Evolutionary conservation across 768 basidiomycete genomes (phyloP), one percentile per base, ranked within the genome.

Genomic region (Harrya chromipes): DNA sequence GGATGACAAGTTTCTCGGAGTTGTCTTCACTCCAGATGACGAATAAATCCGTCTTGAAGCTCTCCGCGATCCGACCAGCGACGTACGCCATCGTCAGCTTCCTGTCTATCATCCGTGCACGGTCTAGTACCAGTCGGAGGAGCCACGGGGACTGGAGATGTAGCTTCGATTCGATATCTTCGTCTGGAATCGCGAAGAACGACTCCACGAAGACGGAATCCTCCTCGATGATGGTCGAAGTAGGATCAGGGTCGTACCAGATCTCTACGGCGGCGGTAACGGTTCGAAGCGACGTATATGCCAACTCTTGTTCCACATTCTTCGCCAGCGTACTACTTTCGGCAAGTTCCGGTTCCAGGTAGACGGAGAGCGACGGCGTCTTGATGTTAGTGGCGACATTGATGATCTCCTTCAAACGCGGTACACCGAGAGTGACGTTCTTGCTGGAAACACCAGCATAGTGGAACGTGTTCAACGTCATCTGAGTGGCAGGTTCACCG

Each of bases 361-460:
- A 95, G 38, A 99, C 92, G 21, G 85, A 87, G n/a, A 97, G 78
- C 0, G 93, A 95, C 0, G 97, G 97, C 0, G 97, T 99, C 73
- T 97, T 97, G 80, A 98, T 97, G 66, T 98, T 94, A 17, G 87
- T 90, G 0, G 97, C 97, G 51, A 98, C 94, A 63, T 99, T 99
- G 74, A 99, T 98, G 59, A 98, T 97, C 71, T 98, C 97, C 74
- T 98, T 98, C 56, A 99, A 70, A 70, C 97, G 94, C 2, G 97
- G 97, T 2, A 99, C 97, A 85, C 97, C 97, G 51, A 98, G 90
- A 0, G 97, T 99, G 43, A 99, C 97, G 71, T 97, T 97, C 74
- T 98, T 98, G 64, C 90, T 93, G n/a, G 97, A 95, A 21, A 99
- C 97, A 85, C 97, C 97, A 53, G 97, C 97, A 67, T 97, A 98